Base-by-base conservation (phyloP, 352 stramenopile species). In the Globisporangium spiculum region DNA sequence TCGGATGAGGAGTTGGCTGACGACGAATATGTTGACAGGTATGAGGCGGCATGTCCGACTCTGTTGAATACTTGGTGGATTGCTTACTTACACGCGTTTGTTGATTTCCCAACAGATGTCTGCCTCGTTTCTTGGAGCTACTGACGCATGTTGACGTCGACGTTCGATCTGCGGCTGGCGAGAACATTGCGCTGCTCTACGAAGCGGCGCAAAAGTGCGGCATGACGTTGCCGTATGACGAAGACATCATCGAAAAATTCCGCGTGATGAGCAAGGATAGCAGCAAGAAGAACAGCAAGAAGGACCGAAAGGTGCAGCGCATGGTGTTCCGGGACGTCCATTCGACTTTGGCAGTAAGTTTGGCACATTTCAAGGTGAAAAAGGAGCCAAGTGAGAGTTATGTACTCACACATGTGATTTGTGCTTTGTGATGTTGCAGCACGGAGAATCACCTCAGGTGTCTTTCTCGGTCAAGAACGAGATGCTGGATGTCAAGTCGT, bases 261-360 rank as follows among this genome's bases (percentile, higher is more conserved):
- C 77, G 77, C 18, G 71, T 78, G 38, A 88, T 96, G 86, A 95
- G 87, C 82, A 95, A 95, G 67, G 84, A 94, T 53, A 94, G 68
- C 75, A 95, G 83, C 77, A 96, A 96, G 76, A 95, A 93, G 69
- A 94, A 88, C 72, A 94, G 84, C 76, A 96, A 96, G 68, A 94
- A 94, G 58, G 89, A 96, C 53, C 87, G 89, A 30, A 96, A 96
- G 64, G 84, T 84, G 2, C 89, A 96, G 70, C 84, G 86, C 30
- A 77, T 88, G 50, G 86, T 94, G 14, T 96, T 96, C 57, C 84
- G 89, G 24, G 87, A 96, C 63, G 88, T 96, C 64, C 68, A 95
- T 58, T 86, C 79, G 2, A 95, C 89, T 4, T 75, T 96, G 32
- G 75, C 78, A 46, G 87, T 94, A 77, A 50, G 83, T 73, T 22